A percentile compares a stretch with the other conserved stretches of the same genome.
These are phyloP conservation scores for Chlorencoelia australis DNA, from an alignment of 2,329 filamentous ascomycete genomes.

Conservation along the genomic window DNA sequence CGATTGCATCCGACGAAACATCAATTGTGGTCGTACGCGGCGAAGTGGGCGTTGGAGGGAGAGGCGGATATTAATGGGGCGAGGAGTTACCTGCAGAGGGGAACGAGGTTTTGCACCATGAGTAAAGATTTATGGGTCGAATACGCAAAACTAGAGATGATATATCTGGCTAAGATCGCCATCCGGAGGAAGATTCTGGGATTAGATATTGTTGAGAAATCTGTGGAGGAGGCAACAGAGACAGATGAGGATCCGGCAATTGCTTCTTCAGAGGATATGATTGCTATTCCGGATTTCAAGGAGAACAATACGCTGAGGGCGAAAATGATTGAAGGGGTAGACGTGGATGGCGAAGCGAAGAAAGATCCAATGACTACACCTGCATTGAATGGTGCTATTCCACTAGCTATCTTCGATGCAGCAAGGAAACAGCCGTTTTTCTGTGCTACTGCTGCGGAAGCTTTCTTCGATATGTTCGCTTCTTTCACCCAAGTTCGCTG, in stretches of 20 bases:
- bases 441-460: constrained; percentile 53
- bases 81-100: constrained; percentile 77
- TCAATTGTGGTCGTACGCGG: constrained; percentile 76
- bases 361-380: constrained; percentile 48
- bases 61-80: constrained; percentile 83
- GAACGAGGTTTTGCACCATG: constrained; percentile 76
- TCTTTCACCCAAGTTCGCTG: constrained; percentile 58
- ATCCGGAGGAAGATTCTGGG: constrained; percentile 60
- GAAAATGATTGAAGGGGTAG: constrained; percentile 39
- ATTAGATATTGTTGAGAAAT: constrained; percentile 40
- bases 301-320: constrained; percentile 34
- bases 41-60: constrained; percentile 65
- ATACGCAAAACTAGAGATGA: constrained; percentile 85
- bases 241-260: constrained; percentile 31
- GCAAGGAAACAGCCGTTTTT: constrained; percentile 69
- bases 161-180: constrained; percentile 77
- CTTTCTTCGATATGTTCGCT: constrained; percentile 73
- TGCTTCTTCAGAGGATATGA: constrained; percentile 34
- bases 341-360: constrained; percentile 36
- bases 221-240: constrained; percentile 35
- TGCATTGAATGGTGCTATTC: constrained; percentile 85
- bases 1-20: constrained; percentile 77
- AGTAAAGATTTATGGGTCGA: constrained; percentile 73
- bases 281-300: constrained; percentile 46
- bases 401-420: constrained; percentile 82